Evolutionary conservation across 164 flowering plant species (phyloP).

Genomic region (Euptelea pleiosperma): DNA sequence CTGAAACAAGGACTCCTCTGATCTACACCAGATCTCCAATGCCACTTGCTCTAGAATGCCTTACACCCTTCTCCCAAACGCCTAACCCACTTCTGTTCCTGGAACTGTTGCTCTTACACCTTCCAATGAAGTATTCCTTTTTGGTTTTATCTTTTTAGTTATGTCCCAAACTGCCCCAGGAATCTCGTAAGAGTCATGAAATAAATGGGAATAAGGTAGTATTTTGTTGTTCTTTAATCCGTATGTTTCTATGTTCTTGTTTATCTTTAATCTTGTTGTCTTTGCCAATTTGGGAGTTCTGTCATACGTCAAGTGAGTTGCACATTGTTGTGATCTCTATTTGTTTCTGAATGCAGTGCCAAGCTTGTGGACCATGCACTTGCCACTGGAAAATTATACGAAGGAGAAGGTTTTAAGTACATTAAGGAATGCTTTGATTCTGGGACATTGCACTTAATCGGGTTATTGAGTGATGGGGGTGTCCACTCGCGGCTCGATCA

Average conservation of each 20-base stretch:
- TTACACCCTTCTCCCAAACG: too few relatives aligned
- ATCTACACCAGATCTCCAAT: too few relatives aligned
- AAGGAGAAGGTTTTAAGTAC: conserved; percentile 90
- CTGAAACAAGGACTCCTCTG: too few relatives aligned
- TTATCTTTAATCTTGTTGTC: neutral
- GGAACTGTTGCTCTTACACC: too few relatives aligned
- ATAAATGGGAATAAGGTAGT: too few relatives aligned
- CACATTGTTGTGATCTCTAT: neutral
- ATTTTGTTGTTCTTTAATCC: neutral
- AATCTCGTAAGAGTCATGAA: too few relatives aligned
- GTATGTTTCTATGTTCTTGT: neutral
- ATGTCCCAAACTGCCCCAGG: too few relatives aligned
- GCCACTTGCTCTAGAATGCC: too few relatives aligned
- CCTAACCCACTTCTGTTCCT: too few relatives aligned
- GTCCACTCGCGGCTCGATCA: conserved; percentile 97
- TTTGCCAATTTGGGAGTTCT: neutral
- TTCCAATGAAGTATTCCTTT: too few relatives aligned
- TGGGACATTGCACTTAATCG: conserved; percentile 90
- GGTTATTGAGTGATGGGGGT: conserved; percentile 95
- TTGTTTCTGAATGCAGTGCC: conserved; percentile 47
- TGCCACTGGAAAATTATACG: conserved; percentile 82
- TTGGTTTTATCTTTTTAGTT: too few relatives aligned
- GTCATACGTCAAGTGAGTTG: neutral
- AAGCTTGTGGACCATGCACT: conserved; percentile 92
- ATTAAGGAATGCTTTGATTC: conserved; percentile 61